Conservation (phyloP, 805 yeast genomes). For the Zygosaccharomyces kombuchaensis region DNA sequence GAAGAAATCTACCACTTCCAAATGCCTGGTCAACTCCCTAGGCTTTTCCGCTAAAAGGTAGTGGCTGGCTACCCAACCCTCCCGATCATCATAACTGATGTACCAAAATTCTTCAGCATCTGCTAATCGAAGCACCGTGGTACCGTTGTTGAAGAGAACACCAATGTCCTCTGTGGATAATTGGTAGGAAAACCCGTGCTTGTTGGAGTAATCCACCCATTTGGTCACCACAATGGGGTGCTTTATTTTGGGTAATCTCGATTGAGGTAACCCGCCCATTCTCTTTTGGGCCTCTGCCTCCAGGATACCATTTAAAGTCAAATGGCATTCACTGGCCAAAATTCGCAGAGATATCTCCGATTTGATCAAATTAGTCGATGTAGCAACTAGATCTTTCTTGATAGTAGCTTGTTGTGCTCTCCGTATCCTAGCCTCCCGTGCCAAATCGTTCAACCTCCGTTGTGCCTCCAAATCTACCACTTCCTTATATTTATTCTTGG, state of each 20-base stretch:
- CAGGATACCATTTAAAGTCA: conserved; percentile 43
- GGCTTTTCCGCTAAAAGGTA: conserved; percentile 43
- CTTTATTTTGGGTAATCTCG: conserved; percentile 31
- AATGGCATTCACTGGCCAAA: conserved; percentile 43
- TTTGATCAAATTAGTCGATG: conserved; percentile 36
- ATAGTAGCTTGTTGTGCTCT: conserved; percentile 34
- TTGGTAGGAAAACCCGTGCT: conserved; percentile 93
- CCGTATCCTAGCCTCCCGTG: conserved; percentile 35
- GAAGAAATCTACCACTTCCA: conserved; percentile 83
- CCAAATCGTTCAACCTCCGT: conserved; percentile 32
- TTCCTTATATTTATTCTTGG: conserved; percentile 80
- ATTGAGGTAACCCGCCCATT: conserved; percentile 36
- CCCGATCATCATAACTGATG: conserved; percentile 44
- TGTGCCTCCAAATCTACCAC: conserved; percentile 42
- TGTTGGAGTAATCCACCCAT: conserved; percentile 97
- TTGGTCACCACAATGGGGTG: conserved; percentile 76
- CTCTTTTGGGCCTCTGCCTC: conserved; percentile 44
- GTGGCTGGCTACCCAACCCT: conserved; percentile 53
- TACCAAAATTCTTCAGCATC: conserved; percentile 64
- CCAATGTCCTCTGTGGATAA: conserved; percentile 87
- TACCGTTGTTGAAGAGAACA: conserved; percentile 80
- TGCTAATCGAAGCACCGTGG: conserved; percentile 69
- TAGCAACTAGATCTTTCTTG: conserved; percentile 31
- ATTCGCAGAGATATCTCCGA: conserved; percentile 38
- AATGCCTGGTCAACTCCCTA: conserved; percentile 55